phyloP scores from a whole-genome alignment of 352 stramenopile genomes.

The Globisporangium camurandrum region DNA sequence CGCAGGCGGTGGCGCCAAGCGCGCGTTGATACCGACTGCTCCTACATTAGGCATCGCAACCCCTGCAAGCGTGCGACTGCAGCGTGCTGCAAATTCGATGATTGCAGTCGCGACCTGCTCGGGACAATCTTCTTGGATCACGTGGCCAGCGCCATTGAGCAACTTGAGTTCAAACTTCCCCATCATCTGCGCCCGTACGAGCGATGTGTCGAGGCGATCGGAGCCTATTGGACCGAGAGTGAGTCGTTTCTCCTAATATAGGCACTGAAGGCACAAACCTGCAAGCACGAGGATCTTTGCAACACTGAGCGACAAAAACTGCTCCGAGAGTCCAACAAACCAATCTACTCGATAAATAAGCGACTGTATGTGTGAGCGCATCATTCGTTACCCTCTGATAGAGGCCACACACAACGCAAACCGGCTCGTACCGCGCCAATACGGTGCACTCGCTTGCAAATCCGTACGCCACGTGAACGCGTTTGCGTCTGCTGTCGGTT shows the following conservation, averaged over 20 bases:
- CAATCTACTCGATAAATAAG: conserved; percentile 34
- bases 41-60: no score
- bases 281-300: conserved; percentile 83
- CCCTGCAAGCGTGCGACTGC: conserved; percentile 29
- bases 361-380: not conserved
- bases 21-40: conserved; percentile 19
- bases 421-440: conserved; percentile 75
- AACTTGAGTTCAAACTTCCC: conserved; percentile 86
- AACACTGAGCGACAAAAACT: conserved; percentile 68
- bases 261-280: no score
- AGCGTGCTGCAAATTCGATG: conserved; percentile 54
- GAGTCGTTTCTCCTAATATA: no score
- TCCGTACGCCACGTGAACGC: conserved; percentile 72
- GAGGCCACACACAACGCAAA: not conserved
- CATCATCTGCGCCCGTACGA: conserved; percentile 88
- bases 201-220: conserved; percentile 79
- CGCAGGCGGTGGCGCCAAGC: conserved; percentile 12
- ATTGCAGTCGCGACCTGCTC: conserved; percentile 64
- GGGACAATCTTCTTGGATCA: conserved; percentile 84
- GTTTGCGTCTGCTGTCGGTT: conserved; percentile 32
- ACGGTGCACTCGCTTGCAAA: conserved; percentile 57
- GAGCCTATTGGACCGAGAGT: no score
- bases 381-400: not conserved
- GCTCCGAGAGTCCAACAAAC: conserved; percentile 79
- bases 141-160: conserved; percentile 83